Base-by-base conservation (phyloP, 169 alveolate genomes). In the Perkinsus olseni region DNA sequence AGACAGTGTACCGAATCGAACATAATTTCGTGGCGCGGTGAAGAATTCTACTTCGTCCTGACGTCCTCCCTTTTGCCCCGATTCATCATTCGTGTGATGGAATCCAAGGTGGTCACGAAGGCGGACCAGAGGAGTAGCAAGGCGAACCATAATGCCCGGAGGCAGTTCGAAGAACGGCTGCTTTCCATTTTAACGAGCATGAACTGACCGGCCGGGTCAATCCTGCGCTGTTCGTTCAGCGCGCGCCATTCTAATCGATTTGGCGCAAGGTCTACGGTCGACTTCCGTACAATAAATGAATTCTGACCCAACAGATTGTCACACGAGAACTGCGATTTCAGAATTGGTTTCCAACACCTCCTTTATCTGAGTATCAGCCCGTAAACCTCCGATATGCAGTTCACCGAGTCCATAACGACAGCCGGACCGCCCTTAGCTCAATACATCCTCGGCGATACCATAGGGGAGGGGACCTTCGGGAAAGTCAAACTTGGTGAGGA, bases 401-500 rank as follows among this genome's bases (percentile, higher is more conserved):
- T 6, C 17, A 10, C 17, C 62, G 62, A 45, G 17, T 45, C 62
- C 6, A 45, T 45, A 10, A 10, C 62, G 62, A 45, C 62, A 17
- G 24, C 62, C 24, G 24, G 62, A 45, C 6, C 24, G 17, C 62
- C 62, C 17, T 45, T 45, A 17, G 62, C 62, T 45, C 62, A 45
- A 45, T 93, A 93, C 45, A 38, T 28, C 31, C 74, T 93, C 37
- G 95, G 92, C 10, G 94, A 96, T 94, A 95, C 97, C 24, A 92
- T 97, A 45, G 99, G 98, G 24, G 97, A 97, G 92, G 99, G 99
- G 11, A 97, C 98, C 0, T 97, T 96, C 93, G 99, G 98, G 0
- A 96, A 96, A 92, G 99, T 97, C 0, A 95, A 97, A 91, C 95
- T 96, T 45, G 99, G 97, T 28, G 62, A 45, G 62, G 17, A 45